Percentiles rank a stretch among this genome's conserved stretches.
These are phyloP conservation scores for Dictyostelium firmibasis DNA, from an alignment of 78 protist species.

Conservation along the genomic window DNA sequence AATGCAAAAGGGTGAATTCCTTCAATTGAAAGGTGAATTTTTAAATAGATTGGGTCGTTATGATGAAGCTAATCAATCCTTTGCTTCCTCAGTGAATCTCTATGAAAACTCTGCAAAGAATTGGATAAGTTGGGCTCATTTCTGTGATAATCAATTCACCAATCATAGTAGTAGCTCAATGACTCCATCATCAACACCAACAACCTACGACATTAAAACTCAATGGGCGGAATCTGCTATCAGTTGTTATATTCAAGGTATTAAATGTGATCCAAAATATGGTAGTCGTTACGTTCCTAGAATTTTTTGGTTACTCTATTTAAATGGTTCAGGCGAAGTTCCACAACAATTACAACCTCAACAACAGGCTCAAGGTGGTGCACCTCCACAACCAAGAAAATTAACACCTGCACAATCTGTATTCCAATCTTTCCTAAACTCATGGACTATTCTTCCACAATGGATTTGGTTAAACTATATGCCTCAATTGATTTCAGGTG, in stretches of 20 bases:
- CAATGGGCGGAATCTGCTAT: constrained; percentile 59
- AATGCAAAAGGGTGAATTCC: constrained; percentile 65
- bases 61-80: constrained; percentile 83
- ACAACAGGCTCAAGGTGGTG: background rate
- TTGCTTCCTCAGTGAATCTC: constrained; percentile 65
- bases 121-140: constrained; percentile 86
- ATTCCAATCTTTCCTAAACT: constrained; percentile 15
- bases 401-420: constrained; percentile 46
- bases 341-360: constrained; percentile 4
- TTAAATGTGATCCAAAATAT: constrained; percentile 57
- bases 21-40: constrained; percentile 79
- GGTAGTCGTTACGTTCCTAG: constrained; percentile 4
- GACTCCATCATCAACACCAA: background rate
- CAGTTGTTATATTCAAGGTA: constrained; percentile 57
- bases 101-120: constrained; percentile 78
- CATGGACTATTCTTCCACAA: constrained; percentile 50
- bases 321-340: constrained; percentile 63
- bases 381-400: constrained; percentile 22
- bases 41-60: constrained; percentile 34
- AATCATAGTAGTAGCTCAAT: background rate
- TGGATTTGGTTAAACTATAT: constrained; percentile 59
- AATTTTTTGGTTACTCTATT: constrained; percentile 51
- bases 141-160: constrained; percentile 79
- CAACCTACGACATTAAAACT: constrained; percentile 20
- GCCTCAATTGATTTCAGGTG: constrained; percentile 54